Base-by-base conservation (phyloP, 441 rosid genomes). In the Arabidopsis lyrata region DNA sequence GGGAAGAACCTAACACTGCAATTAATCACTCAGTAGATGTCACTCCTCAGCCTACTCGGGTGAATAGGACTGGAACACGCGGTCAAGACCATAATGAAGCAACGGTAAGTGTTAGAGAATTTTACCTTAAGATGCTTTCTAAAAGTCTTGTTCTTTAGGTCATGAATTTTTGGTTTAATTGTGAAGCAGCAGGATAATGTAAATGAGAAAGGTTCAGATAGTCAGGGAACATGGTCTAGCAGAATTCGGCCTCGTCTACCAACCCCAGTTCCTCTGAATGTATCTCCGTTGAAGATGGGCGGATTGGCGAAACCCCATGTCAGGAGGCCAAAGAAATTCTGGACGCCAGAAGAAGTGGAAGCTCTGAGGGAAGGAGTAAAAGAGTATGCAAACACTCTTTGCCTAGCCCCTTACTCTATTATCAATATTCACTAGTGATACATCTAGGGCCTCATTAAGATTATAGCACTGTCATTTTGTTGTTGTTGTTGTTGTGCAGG, bases 321-420 rank as follows among this genome's bases (percentile, higher is more conserved):
- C 31, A 72, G 65, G 66, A 72, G 70, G 73, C 52, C 20, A 60
- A 77, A 66, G 32, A 77, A 71, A 53, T 59, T 59, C 44, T 72
- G 77, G 80, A 66, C 65, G 13, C 59, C 45, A 60, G 77, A 66
- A 66, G 77, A 77, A 77, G 73, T 66, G 53, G 52, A 77, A 60
- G 77, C 73, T 60, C 73, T 77, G 59, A 77, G 69, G 64, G 77
- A 52, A 66, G 77, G 77, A 65, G 77, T 71, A 5, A 72, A 77
- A 60, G 76, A 70, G 80, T 76, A 70, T 64, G 80, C 61, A 57
- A 39, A 20, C 54, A 29, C 39, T 38, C 45, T 68, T 58, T 49
- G 2, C 67, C 63, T 3, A 66, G 55, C 24, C 62, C n/a, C 3
- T 1, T 39, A 47, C 38, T 58, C 41, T 53, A 16, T 53, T 42